phyloP scores from a whole-genome alignment of 108 stramenopile species.

The Cafeteria roenbergensis region DNA sequence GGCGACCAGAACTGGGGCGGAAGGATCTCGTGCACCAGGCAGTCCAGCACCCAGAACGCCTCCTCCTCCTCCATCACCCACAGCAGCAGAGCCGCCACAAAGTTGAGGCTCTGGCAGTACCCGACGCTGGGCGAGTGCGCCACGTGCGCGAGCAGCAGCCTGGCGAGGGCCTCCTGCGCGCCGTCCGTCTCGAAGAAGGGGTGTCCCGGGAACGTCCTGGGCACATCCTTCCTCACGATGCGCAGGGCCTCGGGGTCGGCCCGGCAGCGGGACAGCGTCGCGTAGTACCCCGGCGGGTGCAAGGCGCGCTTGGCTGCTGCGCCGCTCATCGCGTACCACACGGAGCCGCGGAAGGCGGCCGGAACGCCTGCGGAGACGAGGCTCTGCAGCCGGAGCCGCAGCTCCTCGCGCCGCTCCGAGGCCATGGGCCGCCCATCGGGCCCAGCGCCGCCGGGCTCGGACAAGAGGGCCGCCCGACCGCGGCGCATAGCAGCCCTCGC shows the following conservation, averaged over 20 bases:
- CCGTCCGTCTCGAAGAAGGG: background rate
- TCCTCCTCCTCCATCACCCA: conserved; percentile 26
- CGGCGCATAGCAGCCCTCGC: no score
- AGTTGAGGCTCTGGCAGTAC: conserved; percentile 35
- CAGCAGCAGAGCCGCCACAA: conserved; percentile 27
- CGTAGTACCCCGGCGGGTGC: background rate
- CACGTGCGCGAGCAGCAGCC: conserved; percentile 24
- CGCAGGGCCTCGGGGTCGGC: background rate
- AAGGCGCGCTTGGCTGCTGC: background rate
- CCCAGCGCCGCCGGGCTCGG: no score
- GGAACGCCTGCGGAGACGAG: background rate
- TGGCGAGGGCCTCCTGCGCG: background rate
- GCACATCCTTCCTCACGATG: background rate
- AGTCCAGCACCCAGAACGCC: conserved; percentile 31
- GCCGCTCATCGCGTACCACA: background rate
- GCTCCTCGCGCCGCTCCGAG: no score
- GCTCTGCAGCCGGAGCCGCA: background rate
- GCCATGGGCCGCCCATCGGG: no score
- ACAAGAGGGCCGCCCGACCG: no score
- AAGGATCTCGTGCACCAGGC: conserved; percentile 25
- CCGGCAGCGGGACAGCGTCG: background rate
- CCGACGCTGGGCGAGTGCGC: conserved; percentile 24
- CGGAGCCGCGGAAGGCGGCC: background rate
- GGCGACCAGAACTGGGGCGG: conserved; percentile 27
- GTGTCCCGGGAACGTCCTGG: background rate